Evolutionary conservation across 2,329 filamentous ascomycete genomes (phyloP), one percentile per base, ranked within the genome.

Genomic region (Cadophora gregata): DNA sequence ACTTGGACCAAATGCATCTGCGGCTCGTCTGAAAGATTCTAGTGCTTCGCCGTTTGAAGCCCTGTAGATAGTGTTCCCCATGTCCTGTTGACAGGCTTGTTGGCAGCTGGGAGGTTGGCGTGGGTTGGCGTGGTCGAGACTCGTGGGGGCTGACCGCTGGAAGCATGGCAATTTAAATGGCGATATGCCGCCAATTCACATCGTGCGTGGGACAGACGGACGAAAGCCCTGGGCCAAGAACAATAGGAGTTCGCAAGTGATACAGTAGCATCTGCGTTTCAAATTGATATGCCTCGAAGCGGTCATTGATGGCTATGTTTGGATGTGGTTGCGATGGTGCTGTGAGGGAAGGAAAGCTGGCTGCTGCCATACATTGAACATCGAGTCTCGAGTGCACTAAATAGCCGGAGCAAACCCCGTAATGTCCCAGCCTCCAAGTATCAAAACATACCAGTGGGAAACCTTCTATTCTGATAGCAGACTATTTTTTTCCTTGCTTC

Each of bases 21-120:
- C 50, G 50, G 50, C 16, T 29, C 27, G 50, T 53, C 50, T 53
- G 50, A 53, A 53, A 53, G 27, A 53, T 53, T 53, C 50, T 53
- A 31, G 50, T 14, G 25, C 16, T 31, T 53, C 50, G 29, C 25
- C 50, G n/a, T 53, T 31, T 47, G 19, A 47, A 47, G 42, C 19
- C 42, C 19, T 47, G 42, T 47, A n/a, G 42, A 47, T 47, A 47
- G 42, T 47, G 42, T 47, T 21, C 38, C 38, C 38, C 19, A 3
- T 5, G n/a, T 47, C 42, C 19, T 21, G 5, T 10, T 47, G 19
- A 19, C 19, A 10, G n/a, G n/a, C 42, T 6, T 21, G 5, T 10
- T 47, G 19, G 19, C 19, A 10, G 42, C 42, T 47, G 42, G 19
- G 38, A 42, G 7, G 38, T 42, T 42, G 38, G 38, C 38, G 38